phyloP scores from a whole-genome alignment of 495 filamentous ascomycete genomes.

The Neurospora sp. region DNA sequence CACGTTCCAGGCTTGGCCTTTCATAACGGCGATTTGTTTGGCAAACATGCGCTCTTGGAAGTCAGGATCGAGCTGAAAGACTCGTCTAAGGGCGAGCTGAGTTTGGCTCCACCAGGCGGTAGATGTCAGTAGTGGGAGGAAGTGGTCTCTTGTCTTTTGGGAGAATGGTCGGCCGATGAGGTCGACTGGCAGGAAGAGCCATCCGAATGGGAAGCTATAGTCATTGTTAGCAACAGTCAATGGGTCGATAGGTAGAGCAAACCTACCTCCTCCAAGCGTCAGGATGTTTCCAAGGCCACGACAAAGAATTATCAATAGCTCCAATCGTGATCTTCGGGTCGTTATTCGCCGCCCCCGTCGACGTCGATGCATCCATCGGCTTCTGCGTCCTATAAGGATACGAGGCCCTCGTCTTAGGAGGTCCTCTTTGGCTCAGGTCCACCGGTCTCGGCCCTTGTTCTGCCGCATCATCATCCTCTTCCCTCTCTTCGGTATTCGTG shows the following conservation, averaged over 20 bases:
- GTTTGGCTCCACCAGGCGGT: conserved; percentile 96
- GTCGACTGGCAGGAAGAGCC: conserved; percentile 94
- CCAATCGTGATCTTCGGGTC: conserved; percentile 66
- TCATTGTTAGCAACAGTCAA: background rate
- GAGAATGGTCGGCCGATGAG: conserved; percentile 95
- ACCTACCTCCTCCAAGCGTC: conserved; percentile 63
- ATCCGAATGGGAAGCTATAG: conserved; percentile 86
- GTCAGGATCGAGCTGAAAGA: conserved; percentile 86
- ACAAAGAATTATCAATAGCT: conserved; percentile 95
- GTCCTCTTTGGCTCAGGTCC: conserved; percentile 36
- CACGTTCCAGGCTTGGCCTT: conserved; percentile 98
- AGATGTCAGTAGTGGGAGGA: conserved; percentile 85
- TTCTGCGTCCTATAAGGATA: conserved; percentile 71
- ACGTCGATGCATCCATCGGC: conserved; percentile 68
- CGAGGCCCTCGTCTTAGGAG: conserved; percentile 35
- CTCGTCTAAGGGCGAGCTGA: conserved; percentile 67
- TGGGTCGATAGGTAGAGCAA: background rate
- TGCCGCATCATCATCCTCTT: conserved; percentile 44
- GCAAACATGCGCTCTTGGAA: conserved; percentile 99
- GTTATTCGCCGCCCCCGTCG: conserved; percentile 41
- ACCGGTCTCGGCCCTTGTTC: conserved; percentile 51
- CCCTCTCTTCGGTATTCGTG: conserved; percentile 34
- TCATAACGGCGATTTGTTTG: conserved; percentile 94
- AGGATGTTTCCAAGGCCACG: conserved; percentile 99
- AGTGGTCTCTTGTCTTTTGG: conserved; percentile 83